Base-by-base conservation (phyloP, 2,329 filamentous ascomycete species). In the Lasiodiplodia sp. region DNA sequence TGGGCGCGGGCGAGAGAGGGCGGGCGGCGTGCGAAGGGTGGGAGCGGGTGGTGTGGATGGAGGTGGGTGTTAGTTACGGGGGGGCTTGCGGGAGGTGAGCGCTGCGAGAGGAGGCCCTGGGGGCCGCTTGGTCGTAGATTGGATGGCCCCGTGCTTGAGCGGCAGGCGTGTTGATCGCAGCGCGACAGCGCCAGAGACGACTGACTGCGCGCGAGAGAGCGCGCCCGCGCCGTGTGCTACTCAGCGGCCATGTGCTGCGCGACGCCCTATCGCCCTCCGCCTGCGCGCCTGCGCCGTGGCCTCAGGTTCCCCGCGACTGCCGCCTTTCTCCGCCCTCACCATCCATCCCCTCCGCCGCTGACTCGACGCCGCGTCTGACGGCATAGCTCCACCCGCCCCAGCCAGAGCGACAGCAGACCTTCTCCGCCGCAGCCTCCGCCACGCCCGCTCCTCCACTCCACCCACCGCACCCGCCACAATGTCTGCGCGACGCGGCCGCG, bases 401-500 rank as follows among this genome's bases (percentile, higher is more conserved):
- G 25, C 53, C 25, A 28, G 21, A 14, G n/a, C 51, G 6, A 5
- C 51, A 18, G 16, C 53, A 56, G 7, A 16, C 58, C 14, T 44
- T 21, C 44, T 31, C 47, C 37, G 37, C 23, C 25, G 38, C 64
- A n/a, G n/a, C 38, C 37, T 31, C 21, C 51, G 28, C 11, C 64
- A 25, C 53, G n/a, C 52, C 51, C 11, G 37, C 51, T 10, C 64
- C 38, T 25, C 18, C 38, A 8, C 53, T 49, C 25, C 52, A 23
- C 37, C 23, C 52, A 21, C 25, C 40, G n/a, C 49, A 40, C 51
- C 53, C 31, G 37, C 52, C 53, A 18, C 68, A 72, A 79, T 79
- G 78, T 77, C 78, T 55, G 76, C 74, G 66, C 51, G 52, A 53
- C 66, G 66, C 66, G 55, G 66, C 55, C 66, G 66, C 49, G 77